Evolutionary conservation across 208 protist species (phyloP).

Genomic region (Trypanosoma boissoni): DNA sequence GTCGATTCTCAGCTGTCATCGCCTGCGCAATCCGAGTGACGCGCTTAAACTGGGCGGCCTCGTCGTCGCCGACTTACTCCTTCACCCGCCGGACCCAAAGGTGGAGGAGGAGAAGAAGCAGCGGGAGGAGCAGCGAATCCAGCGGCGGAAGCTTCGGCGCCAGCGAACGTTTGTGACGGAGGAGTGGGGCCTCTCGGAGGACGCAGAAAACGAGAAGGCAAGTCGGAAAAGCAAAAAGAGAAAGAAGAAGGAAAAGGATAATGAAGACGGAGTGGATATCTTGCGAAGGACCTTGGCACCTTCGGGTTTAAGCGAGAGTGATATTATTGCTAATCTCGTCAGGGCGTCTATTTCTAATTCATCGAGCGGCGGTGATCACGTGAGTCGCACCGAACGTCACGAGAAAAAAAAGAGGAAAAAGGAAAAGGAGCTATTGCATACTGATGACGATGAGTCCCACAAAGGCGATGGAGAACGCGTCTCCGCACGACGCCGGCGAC

Average conservation of each 20-base stretch:
- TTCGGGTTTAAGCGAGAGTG: too few species aligned
- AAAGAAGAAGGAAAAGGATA: slow-evolving; percentile 9
- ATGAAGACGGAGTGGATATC: slow-evolving; percentile 6
- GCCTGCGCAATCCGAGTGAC: slow-evolving; percentile 22
- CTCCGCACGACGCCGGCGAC: slow-evolving; percentile 19
- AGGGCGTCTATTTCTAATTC: too few species aligned
- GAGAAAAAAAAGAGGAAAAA: too few species aligned
- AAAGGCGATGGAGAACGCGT: slow-evolving; percentile 34
- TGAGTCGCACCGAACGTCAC: too few species aligned
- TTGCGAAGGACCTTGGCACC: too few species aligned
- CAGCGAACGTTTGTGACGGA: slow-evolving; percentile 25
- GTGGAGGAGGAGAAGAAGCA: slow-evolving; percentile 11
- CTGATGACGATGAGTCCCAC: too few species aligned
- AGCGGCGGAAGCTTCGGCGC: neutral
- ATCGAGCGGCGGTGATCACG: too few species aligned
- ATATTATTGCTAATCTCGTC: too few species aligned
- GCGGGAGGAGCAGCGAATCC: slow-evolving; percentile 7
- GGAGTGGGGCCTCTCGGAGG: neutral
- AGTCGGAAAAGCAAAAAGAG: neutral
- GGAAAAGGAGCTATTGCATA: too few species aligned
- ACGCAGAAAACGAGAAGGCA: neutral
- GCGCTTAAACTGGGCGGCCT: slow-evolving; percentile 23
- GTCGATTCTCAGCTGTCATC: slow-evolving; percentile 17
- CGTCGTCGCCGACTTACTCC: slow-evolving; percentile 11
- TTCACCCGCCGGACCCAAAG: neutral